These are phyloP conservation scores for Hypoxylon intermedium DNA, from an alignment of 495 filamentous ascomycete genomes.

Conservation along the genomic window DNA sequence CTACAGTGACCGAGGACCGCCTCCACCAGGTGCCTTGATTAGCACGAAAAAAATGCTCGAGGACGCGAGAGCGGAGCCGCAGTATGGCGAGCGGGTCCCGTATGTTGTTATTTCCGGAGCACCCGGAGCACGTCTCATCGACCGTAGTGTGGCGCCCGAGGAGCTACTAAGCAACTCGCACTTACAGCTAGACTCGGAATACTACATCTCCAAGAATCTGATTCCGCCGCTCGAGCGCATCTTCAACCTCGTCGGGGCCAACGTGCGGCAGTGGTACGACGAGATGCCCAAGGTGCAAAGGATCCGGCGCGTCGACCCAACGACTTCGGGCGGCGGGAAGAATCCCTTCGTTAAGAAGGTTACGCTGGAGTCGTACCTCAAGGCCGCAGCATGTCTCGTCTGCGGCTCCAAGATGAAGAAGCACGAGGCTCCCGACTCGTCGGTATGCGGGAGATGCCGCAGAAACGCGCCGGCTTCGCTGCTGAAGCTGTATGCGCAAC, in stretches of 20 bases:
- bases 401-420: slow-evolving; percentile 72
- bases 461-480: slow-evolving; percentile 63
- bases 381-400: slow-evolving; percentile 75
- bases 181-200: slow-evolving; percentile 90
- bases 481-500: slow-evolving; percentile 63
- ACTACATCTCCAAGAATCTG: slow-evolving; percentile 95
- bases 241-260: slow-evolving; percentile 95
- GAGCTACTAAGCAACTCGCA: slow-evolving; percentile 76
- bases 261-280: slow-evolving; percentile 90
- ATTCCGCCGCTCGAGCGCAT: slow-evolving; percentile 95
- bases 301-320: slow-evolving; percentile 64
- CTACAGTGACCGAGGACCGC: slow-evolving; percentile 78
- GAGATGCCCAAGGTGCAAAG: slow-evolving; percentile 93
- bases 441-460: slow-evolving; percentile 72
- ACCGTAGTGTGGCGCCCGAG: slow-evolving; percentile 89
- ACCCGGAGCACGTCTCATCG: slow-evolving; percentile 83
- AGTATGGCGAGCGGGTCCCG: slow-evolving; percentile 93
- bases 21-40: slow-evolving; percentile 87
- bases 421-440: slow-evolving; percentile 38
- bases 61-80: slow-evolving; percentile 86
- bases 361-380: slow-evolving; percentile 89
- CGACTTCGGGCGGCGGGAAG: slow-evolving; percentile 22
- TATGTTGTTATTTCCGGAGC: slow-evolving; percentile 91
- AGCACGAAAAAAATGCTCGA: slow-evolving; percentile 83
- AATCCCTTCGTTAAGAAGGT: slow-evolving; percentile 55